Evolutionary conservation across 2,329 filamentous ascomycete species (phyloP).

Genomic region (Calycina herbarum): DNA sequence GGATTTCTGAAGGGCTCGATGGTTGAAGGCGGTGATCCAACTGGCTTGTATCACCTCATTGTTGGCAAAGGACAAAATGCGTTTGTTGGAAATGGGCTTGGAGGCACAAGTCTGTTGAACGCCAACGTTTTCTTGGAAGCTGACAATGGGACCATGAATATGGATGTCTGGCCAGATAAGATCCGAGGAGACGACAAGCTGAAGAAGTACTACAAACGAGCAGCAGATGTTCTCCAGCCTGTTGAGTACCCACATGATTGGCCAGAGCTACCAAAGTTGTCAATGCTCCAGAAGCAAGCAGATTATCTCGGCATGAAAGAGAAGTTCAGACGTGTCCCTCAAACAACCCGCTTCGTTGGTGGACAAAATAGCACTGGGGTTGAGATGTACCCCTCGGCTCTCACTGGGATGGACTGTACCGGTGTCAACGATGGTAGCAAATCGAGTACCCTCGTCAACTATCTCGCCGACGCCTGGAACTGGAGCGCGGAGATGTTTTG

Average conservation of each 20-base stretch:
- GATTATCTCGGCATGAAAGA: conserved; percentile 49
- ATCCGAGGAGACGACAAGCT: conserved; percentile 48
- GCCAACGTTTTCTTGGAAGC: conserved; percentile 66
- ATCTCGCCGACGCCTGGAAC: conserved; percentile 69
- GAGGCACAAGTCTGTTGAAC: conserved; percentile 66
- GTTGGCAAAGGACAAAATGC: conserved; percentile 65
- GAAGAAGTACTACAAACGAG: conserved; percentile 57
- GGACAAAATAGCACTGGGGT: conserved; percentile 65
- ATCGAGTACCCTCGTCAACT: conserved; percentile 65
- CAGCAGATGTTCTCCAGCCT: conserved; percentile 57
- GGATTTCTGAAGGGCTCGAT: conserved; percentile 43
- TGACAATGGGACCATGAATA: conserved; percentile 52
- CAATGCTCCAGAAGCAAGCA: conserved; percentile 58
- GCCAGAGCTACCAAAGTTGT: conserved; percentile 58
- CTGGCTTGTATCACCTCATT: conserved; percentile 63
- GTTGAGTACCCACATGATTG: conserved; percentile 57
- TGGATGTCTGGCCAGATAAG: conserved; percentile 60
- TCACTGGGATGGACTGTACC: conserved; percentile 63
- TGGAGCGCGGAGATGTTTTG: conserved; percentile 73
- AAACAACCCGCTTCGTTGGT: conserved; percentile 63
- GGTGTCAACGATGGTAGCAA: conserved; percentile 69
- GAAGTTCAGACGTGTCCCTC: conserved; percentile 56
- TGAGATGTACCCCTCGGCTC: conserved; percentile 58
- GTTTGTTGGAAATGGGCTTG: conserved; percentile 49
- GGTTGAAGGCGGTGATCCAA: conserved; percentile 53